Conservation (phyloP, 305 asterid genomes). For the Fraxinus latifolia region DNA sequence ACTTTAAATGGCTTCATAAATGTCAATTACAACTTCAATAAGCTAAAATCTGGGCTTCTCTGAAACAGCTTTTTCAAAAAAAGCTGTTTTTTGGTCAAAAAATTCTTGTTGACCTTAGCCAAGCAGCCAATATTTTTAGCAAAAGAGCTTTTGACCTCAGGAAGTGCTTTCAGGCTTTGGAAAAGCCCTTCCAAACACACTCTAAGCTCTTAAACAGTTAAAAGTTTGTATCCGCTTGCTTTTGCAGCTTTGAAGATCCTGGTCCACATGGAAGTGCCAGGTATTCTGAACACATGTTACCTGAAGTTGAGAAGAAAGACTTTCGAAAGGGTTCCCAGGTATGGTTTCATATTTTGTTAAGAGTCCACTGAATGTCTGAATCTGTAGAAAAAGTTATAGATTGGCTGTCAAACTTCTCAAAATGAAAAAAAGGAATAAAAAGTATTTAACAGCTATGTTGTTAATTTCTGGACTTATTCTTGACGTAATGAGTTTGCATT, state of each 20-base stretch:
- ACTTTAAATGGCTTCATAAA: neutral
- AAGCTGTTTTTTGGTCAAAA: neutral
- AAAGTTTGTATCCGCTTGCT: neutral
- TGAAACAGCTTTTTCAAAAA: no score
- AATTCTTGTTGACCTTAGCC: neutral
- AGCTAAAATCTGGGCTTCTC: neutral
- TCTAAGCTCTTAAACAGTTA: neutral
- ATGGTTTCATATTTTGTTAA: slow-evolving; percentile 15
- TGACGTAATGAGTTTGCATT: neutral
- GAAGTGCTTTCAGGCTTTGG: neutral
- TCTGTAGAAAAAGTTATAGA: neutral
- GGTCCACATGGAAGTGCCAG: slow-evolving; percentile 99
- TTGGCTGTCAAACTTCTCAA: neutral
- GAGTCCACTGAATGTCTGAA: neutral
- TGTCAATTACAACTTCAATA: neutral
- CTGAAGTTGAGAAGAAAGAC: slow-evolving; percentile 56
- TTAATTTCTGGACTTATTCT: neutral
- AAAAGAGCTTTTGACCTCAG: neutral
- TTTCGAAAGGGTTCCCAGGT: slow-evolving; percentile 99
- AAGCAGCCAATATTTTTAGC: neutral
- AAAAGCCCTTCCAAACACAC: neutral
- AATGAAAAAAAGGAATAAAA: neutral
- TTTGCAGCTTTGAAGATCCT: slow-evolving; percentile 94
- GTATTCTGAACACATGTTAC: slow-evolving; percentile 80
- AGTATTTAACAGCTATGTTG: neutral